These are phyloP conservation scores for Kodamaea fukazawae DNA, from an alignment of 805 yeast species.

Conservation along the genomic window DNA sequence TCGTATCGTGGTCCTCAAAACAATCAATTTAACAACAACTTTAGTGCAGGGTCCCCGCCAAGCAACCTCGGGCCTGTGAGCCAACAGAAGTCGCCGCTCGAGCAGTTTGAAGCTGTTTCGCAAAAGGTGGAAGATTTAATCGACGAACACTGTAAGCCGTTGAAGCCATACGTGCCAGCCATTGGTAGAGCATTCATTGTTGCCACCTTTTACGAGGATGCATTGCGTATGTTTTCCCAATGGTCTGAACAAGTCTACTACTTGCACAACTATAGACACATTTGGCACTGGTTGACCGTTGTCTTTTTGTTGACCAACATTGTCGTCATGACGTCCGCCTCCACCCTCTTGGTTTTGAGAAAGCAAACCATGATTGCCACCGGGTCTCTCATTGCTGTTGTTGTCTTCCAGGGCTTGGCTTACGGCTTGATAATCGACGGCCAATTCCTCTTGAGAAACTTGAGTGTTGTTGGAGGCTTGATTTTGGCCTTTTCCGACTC, in stretches of 20 bases:
- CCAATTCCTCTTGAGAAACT: slow-evolving; percentile 78
- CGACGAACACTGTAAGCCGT: slow-evolving; percentile 48
- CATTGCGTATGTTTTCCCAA: slow-evolving; percentile 77
- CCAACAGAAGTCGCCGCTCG: slow-evolving; percentile 25
- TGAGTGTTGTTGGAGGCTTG: slow-evolving; percentile 90
- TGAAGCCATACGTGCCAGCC: slow-evolving; percentile 77
- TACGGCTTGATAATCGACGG: slow-evolving; percentile 85
- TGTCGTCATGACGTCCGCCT: slow-evolving; percentile 66
- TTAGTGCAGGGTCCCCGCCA: slow-evolving; percentile 18
- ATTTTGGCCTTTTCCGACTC: slow-evolving; percentile 84
- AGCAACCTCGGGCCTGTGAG: slow-evolving; percentile 32
- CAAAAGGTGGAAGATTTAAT: slow-evolving; percentile 53
- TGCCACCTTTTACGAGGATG: slow-evolving; percentile 90
- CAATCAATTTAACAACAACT: slow-evolving; percentile 40
- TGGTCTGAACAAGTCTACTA: slow-evolving; percentile 91
- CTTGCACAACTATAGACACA: slow-evolving; percentile 72
- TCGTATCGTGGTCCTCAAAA: slow-evolving; percentile 41
- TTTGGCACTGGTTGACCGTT: slow-evolving; percentile 75
- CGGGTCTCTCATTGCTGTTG: slow-evolving; percentile 63
- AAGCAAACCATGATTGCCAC: slow-evolving; percentile 71
- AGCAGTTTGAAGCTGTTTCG: slow-evolving; percentile 49
- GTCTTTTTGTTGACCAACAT: slow-evolving; percentile 65
- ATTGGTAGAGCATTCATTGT: slow-evolving; percentile 89
- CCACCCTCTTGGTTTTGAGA: slow-evolving; percentile 67
- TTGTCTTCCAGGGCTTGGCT: slow-evolving; percentile 77